Conservation (phyloP, 345 rosid genomes). For the Linum lewisii region DNA sequence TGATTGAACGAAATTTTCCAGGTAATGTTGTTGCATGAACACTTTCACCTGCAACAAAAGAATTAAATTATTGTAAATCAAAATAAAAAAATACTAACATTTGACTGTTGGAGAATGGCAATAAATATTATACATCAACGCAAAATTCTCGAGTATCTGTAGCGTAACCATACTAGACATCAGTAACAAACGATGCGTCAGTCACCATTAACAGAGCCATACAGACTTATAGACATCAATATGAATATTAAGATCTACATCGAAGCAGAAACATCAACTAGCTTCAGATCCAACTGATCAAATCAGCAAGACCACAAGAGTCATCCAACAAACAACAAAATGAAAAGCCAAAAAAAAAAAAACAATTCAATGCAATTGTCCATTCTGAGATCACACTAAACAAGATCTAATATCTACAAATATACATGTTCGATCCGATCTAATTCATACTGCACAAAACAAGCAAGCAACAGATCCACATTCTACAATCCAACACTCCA, state of each 20-base stretch:
- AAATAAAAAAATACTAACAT: no score
- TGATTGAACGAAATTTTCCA: conserved; percentile 79
- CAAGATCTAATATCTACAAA: not conserved
- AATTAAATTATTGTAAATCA: no score
- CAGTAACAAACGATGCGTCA: not conserved
- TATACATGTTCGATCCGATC: not conserved
- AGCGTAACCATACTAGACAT: not conserved
- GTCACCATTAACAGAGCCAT: not conserved
- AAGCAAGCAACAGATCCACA: not conserved
- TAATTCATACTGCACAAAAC: not conserved
- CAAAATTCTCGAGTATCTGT: not conserved
- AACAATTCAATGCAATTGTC: not conserved
- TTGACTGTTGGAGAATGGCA: not conserved
- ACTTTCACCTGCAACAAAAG: conserved; percentile 66
- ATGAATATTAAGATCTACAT: not conserved
- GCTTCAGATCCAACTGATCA: not conserved
- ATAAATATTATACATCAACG: not conserved
- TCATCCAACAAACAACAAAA: not conserved
- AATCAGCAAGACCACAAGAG: not conserved
- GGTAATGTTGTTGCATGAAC: conserved; percentile 72
- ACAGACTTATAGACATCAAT: not conserved
- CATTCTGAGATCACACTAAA: not conserved
- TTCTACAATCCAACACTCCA: not conserved
- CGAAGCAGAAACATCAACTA: not conserved
- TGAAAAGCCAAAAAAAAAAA: not conserved